Percentiles rank a stretch among this genome's conserved stretches.
Evolutionary conservation across 805 yeast species (phyloP).

Genomic region (Zygoascus tannicola): DNA sequence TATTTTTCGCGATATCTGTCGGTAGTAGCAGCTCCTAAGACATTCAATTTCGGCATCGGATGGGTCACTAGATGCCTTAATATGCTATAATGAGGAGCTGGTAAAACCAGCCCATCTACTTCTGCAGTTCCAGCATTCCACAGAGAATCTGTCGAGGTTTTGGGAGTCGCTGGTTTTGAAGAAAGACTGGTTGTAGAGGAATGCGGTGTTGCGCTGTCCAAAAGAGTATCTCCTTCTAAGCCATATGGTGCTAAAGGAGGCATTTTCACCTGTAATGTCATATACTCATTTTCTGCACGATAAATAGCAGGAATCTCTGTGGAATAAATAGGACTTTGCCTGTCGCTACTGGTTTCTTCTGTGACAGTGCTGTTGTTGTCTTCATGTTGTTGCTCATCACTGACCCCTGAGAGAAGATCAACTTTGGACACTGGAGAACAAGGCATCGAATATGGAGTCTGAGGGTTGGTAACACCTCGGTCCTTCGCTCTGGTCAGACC

Average conservation of each 20-base stretch:
- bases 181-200: neutral
- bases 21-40: slow-evolving; percentile 75
- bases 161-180: neutral
- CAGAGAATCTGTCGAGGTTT: neutral
- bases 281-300: neutral
- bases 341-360: no score
- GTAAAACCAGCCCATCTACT: slow-evolving; percentile 2
- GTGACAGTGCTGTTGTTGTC: no score
- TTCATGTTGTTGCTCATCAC: no score
- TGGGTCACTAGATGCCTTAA: slow-evolving; percentile 80
- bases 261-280: neutral
- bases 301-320: neutral
- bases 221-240: slow-evolving; percentile 1
- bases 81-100: slow-evolving; percentile 67
- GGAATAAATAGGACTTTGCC: no score
- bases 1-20: slow-evolving; percentile 71
- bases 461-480: no score
- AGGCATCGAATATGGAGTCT: no score
- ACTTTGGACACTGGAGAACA: no score
- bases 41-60: slow-evolving; percentile 65
- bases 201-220: neutral
- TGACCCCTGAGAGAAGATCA: no score
- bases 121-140: neutral
- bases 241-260: slow-evolving; percentile 2
- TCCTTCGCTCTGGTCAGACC: no score